Evolutionary conservation across 441 rosid genomes (phyloP).

Genomic region (Bruguiera hainesii): DNA sequence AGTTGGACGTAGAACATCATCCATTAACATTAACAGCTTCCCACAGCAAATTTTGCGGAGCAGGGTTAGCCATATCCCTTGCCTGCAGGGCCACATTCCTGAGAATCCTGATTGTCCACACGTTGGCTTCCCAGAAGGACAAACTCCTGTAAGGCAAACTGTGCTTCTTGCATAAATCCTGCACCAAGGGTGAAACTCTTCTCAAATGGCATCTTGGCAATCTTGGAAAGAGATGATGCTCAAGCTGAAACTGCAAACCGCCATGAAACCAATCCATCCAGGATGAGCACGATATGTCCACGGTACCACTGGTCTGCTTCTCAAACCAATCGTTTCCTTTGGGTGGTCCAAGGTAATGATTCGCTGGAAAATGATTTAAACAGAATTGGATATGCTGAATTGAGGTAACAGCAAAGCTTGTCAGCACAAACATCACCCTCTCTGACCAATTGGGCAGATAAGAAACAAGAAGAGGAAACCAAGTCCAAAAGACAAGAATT

Average conservation of each 20-base stretch:
- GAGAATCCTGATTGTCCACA: constrained; percentile 53
- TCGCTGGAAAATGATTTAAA: constrained; percentile 85
- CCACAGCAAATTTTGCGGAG: constrained; percentile 63
- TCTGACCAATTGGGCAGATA: constrained; percentile 77
- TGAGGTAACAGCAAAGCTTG: constrained; percentile 63
- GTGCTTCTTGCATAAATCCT: constrained; percentile 91
- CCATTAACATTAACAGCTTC: constrained; percentile 86
- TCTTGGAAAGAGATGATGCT: constrained; percentile 91
- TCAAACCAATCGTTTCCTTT: constrained; percentile 82
- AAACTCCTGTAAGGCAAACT: constrained; percentile 72
- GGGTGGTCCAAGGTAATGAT: constrained; percentile 73
- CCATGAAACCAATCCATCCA: constrained; percentile 97
- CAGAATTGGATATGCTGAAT: constrained; percentile 84
- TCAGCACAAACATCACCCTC: constrained; percentile 62
- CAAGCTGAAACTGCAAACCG: constrained; percentile 94
- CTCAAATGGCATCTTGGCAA: constrained; percentile 79
- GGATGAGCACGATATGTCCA: constrained; percentile 64
- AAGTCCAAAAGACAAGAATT: constrained; percentile 74
- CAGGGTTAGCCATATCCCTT: constrained; percentile 56
- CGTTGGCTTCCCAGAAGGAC: constrained; percentile 81
- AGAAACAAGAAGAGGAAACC: constrained; percentile 85
- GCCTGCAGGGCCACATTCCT: constrained; percentile 82
- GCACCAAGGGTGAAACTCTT: constrained; percentile 68
- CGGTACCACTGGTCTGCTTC: constrained; percentile 83
- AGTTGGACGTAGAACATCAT: constrained; percentile 19